Evolutionary conservation across 441 rosid species (phyloP).

Genomic region (Erodium texanum): DNA sequence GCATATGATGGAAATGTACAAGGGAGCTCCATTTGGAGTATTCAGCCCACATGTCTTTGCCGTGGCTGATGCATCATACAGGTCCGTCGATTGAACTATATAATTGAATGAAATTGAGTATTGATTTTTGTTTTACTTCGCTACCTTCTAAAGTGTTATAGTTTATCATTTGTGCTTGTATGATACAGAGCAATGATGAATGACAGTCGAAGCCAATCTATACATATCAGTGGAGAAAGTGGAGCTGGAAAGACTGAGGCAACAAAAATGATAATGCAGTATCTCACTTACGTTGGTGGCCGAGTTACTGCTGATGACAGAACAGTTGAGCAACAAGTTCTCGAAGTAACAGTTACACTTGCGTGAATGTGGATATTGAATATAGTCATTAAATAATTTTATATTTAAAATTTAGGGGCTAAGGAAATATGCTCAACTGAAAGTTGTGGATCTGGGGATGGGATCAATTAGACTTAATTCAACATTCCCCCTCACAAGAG

Average conservation of each 20-base stretch:
- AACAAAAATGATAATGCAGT: constrained; percentile 70
- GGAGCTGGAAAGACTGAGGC: constrained; percentile 85
- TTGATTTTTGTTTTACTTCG: constrained; percentile 39
- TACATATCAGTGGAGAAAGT: constrained; percentile 72
- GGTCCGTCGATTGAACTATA: constrained; percentile 25
- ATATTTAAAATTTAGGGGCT: not conserved
- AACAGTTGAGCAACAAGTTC: constrained; percentile 73
- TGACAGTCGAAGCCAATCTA: constrained; percentile 58
- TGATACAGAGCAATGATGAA: constrained; percentile 54
- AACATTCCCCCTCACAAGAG: not conserved
- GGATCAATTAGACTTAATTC: not conserved
- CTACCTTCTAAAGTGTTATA: constrained; percentile 5
- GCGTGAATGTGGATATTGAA: not conserved
- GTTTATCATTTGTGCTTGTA: constrained; percentile 10
- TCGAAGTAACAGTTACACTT: constrained; percentile 45
- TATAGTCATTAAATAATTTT: not conserved
- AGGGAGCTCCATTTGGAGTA: constrained; percentile 53
- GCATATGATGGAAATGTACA: constrained; percentile 50
- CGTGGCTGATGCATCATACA: constrained; percentile 64
- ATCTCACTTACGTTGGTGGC: constrained; percentile 72
- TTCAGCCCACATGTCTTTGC: constrained; percentile 72
- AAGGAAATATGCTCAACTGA: not conserved
- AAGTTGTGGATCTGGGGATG: not conserved
- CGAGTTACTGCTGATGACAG: constrained; percentile 37
- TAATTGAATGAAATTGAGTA: not conserved